These are phyloP conservation scores for Backusella sp. DNA, from an alignment of 192 early-diverging fungal species.

Conservation along the genomic window DNA sequence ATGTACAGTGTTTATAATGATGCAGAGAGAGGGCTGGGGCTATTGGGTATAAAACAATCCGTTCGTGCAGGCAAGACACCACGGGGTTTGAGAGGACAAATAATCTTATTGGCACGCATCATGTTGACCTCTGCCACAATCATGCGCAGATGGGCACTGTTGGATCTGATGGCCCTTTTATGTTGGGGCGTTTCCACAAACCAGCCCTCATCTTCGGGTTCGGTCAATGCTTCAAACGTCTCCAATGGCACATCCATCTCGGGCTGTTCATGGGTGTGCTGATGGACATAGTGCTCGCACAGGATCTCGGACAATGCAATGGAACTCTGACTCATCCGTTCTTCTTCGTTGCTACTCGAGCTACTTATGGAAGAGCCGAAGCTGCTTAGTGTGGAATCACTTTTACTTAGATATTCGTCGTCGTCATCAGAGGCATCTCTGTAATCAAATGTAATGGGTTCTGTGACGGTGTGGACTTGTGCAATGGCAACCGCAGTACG, in stretches of 20 bases:
- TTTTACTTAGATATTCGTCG: background rate
- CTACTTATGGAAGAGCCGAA: background rate
- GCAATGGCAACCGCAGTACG: background rate
- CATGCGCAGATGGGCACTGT: slow-evolving; percentile 48
- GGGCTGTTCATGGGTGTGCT: background rate
- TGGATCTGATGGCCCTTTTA: slow-evolving; percentile 40
- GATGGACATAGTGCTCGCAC: slow-evolving; percentile 16
- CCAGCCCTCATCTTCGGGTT: background rate
- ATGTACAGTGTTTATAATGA: background rate
- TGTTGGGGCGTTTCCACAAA: background rate
- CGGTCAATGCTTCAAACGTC: slow-evolving; percentile 6
- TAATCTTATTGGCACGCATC: slow-evolving; percentile 49
- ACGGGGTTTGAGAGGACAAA: slow-evolving; percentile 44
- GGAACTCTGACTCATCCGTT: background rate
- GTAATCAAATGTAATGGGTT: background rate
- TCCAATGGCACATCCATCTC: slow-evolving; percentile 7
- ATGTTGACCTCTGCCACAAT: slow-evolving; percentile 50
- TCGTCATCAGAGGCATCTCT: background rate
- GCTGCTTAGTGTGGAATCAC: background rate
- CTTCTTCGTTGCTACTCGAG: background rate
- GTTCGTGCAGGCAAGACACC: slow-evolving; percentile 39
- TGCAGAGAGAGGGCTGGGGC: slow-evolving; percentile 13
- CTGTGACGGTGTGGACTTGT: background rate
- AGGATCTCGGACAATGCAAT: slow-evolving; percentile 13
- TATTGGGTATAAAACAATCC: slow-evolving; percentile 35